Conservation (phyloP, 2,329 filamentous ascomycete species). For the Xylariaceae sp. region DNA sequence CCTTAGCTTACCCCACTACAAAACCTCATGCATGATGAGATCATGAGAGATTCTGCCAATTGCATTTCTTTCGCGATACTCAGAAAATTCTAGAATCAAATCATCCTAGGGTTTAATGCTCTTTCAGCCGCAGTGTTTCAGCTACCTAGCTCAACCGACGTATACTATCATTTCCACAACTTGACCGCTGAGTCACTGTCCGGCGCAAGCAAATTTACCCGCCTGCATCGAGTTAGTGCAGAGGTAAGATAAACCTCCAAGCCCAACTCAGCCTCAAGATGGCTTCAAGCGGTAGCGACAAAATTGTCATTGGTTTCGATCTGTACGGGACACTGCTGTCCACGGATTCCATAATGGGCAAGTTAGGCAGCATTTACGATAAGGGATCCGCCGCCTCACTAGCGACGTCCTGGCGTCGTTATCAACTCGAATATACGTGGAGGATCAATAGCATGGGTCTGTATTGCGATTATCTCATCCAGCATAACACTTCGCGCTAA, state of each 20-base stretch:
- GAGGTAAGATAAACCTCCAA: background rate
- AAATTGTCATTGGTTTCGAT: conserved; percentile 63
- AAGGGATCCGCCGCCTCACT: conserved; percentile 53
- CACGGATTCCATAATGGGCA: conserved; percentile 61
- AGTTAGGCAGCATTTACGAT: conserved; percentile 55
- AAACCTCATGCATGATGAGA: too few species aligned
- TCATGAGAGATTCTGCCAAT: too few species aligned
- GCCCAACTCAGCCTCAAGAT: conserved; percentile 12
- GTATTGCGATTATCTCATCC: too few species aligned
- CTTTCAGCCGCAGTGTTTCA: too few species aligned
- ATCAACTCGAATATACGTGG: conserved; percentile 77
- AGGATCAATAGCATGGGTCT: conserved; percentile 70
- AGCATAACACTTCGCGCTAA: too few species aligned
- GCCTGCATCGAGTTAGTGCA: background rate
- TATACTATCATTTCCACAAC: too few species aligned
- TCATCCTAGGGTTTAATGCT: too few species aligned
- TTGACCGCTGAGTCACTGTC: conserved; percentile 16
- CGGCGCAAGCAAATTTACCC: conserved; percentile 4
- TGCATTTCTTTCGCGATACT: too few species aligned
- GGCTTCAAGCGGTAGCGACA: too few species aligned
- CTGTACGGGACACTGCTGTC: conserved; percentile 72
- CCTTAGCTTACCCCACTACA: too few species aligned
- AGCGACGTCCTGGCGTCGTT: conserved; percentile 60
- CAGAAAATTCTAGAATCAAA: too few species aligned
- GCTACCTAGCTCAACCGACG: too few species aligned